Evolutionary conservation across 2,329 filamentous ascomycete genomes (phyloP).

Genomic region (Colletotrichum paranaense): DNA sequence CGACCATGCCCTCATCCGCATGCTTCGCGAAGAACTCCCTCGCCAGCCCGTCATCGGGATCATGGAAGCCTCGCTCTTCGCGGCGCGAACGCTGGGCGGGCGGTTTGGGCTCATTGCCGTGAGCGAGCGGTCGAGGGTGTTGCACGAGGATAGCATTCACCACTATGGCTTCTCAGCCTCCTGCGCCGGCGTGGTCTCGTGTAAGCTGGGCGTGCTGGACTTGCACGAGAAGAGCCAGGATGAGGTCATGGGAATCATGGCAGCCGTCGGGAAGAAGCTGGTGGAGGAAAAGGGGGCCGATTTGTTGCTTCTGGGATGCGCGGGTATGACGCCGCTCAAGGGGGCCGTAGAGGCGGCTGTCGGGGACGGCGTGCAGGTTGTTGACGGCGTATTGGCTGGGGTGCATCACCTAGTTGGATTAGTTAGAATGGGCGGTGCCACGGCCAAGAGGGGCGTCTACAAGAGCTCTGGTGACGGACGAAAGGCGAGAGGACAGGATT

Average conservation of each 20-base stretch:
- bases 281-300: conserved; percentile 24
- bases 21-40: conserved; percentile 27
- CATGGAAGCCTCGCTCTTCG: conserved; percentile 73
- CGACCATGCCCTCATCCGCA: conserved; percentile 26
- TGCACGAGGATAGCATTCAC: conserved; percentile 34
- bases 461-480: conserved; percentile 23
- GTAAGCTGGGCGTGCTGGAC: conserved; percentile 21
- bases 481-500: conserved; percentile 27
- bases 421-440: conserved; percentile 24
- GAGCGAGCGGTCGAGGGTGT: conserved; percentile 17
- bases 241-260: conserved; percentile 28
- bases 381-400: conserved; percentile 25
- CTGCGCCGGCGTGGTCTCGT: conserved; percentile 22
- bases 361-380: conserved; percentile 19
- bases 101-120: conserved; percentile 25
- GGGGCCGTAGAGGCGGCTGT: conserved; percentile 25
- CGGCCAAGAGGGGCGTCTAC: conserved; percentile 22
- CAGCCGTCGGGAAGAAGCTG: conserved; percentile 15
- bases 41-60: conserved; percentile 76
- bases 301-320: conserved; percentile 22
- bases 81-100: conserved; percentile 18
- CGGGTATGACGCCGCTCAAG: conserved; percentile 29
- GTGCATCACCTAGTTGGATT: conserved; percentile 26
- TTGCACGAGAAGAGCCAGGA: conserved; percentile 31
- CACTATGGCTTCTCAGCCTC: conserved; percentile 25